Evolutionary conservation across 257 asterid genomes (phyloP).

Genomic region (Gentiana straminea): DNA sequence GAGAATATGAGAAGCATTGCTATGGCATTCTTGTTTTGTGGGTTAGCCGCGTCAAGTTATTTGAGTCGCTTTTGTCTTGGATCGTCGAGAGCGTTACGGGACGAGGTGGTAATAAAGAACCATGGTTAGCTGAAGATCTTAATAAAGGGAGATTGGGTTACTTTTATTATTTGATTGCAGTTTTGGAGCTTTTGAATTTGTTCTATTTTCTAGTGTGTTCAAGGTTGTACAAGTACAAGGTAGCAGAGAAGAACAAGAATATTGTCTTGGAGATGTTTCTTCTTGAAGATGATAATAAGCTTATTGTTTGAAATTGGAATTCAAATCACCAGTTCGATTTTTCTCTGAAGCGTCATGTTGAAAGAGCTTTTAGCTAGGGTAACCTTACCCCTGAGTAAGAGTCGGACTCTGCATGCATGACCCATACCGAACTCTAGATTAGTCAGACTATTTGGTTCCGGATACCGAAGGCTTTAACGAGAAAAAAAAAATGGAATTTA

Average conservation of each 20-base stretch:
- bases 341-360: too few relatives aligned
- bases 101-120: constrained; percentile 17
- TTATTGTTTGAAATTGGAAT: constrained; percentile 18
- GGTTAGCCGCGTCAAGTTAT: constrained; percentile 49
- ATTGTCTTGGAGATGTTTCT: constrained; percentile 31
- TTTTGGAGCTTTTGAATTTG: constrained; percentile 35
- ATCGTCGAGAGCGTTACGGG: constrained; percentile 35
- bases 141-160: constrained; percentile 65
- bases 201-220: constrained; percentile 48
- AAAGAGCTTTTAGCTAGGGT: too few relatives aligned
- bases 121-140: constrained; percentile 72
- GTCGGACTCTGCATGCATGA: too few relatives aligned
- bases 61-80: constrained; percentile 35
- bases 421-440: too few relatives aligned
- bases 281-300: constrained; percentile 11
- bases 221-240: constrained; percentile 57
- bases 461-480: too few relatives aligned
- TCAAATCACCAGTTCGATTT: too few relatives aligned
- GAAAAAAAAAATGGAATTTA: too few relatives aligned
- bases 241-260: constrained; percentile 12
- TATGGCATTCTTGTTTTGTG: constrained; percentile 52
- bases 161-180: constrained; percentile 47
- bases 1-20: constrained; percentile 85
- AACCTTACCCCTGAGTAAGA: too few relatives aligned
- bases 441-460: too few relatives aligned